Evolutionary conservation across 2,329 filamentous ascomycete genomes (phyloP).

Genomic region (Diplodia corticola): DNA sequence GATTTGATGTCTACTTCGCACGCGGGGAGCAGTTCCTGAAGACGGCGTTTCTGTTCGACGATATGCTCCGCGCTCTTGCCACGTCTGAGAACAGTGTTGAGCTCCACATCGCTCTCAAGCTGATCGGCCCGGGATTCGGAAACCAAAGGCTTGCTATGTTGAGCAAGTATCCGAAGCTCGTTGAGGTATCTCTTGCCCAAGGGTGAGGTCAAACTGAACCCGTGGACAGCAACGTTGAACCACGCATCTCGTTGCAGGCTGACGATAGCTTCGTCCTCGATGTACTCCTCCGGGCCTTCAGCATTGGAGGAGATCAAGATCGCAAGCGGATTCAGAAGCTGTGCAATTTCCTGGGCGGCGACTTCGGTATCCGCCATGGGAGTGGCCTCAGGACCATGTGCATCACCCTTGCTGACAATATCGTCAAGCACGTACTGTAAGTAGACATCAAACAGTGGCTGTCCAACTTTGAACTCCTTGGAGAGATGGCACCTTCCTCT

Average conservation of each 20-base stretch:
- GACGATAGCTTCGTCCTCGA: constrained; percentile 54
- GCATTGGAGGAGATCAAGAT: constrained; percentile 66
- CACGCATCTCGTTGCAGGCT: constrained; percentile 84
- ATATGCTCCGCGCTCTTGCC: constrained; percentile 80
- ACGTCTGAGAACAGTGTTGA: constrained; percentile 88
- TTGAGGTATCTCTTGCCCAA: constrained; percentile 70
- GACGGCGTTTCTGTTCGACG: constrained; percentile 74
- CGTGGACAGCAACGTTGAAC: constrained; percentile 97
- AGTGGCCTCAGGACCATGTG: constrained; percentile 68
- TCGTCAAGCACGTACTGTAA: constrained; percentile 79
- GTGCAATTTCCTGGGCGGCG: constrained; percentile 81
- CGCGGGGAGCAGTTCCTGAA: constrained; percentile 71
- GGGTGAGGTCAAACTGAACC: constrained; percentile 74
- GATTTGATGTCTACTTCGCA: constrained; percentile 77
- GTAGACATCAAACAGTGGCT: constrained; percentile 79
- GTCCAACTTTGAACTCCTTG: constrained; percentile 64
- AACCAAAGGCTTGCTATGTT: constrained; percentile 83
- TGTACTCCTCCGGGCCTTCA: constrained; percentile 60
- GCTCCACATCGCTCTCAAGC: constrained; percentile 92
- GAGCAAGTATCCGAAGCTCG: constrained; percentile 80
- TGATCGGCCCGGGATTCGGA: constrained; percentile 86
- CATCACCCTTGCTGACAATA: constrained; percentile 87
- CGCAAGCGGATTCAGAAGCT: constrained; percentile 84
- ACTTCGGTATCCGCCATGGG: constrained; percentile 78
- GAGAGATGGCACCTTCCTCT: constrained; percentile 81